phyloP scores from a whole-genome alignment of 345 rosid species.

The Eucalyptus globulus region DNA sequence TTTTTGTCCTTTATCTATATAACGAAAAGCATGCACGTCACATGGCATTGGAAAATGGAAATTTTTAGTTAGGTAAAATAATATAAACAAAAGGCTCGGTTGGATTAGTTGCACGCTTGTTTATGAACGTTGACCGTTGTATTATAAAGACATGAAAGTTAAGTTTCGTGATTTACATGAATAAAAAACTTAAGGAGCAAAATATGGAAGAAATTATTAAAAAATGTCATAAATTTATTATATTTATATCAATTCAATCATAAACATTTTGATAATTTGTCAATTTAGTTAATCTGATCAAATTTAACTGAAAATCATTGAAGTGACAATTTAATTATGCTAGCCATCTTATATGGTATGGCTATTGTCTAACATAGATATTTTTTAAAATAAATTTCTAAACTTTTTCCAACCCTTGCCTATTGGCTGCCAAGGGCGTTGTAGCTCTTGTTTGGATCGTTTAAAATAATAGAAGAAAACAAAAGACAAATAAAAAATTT shows the following conservation, averaged over 20 bases:
- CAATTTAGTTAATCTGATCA: too few relatives aligned
- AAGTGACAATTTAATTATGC: too few relatives aligned
- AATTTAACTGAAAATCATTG: rapidly evolving
- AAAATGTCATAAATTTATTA: too few relatives aligned
- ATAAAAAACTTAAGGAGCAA: not conserved
- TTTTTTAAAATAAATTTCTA: too few relatives aligned
- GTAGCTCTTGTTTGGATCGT: too few relatives aligned
- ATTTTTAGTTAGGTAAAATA: not conserved
- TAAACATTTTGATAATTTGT: rapidly evolving
- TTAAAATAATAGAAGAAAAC: not conserved
- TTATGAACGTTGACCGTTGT: not conserved
- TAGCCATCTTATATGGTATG: too few relatives aligned
- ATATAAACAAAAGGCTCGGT: not conserved
- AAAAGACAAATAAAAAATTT: not conserved
- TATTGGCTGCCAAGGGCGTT: too few relatives aligned
- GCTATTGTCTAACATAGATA: rapidly evolving
- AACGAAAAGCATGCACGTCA: not conserved
- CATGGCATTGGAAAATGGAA: not conserved
- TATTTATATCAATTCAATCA: rapidly evolving
- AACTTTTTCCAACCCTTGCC: not conserved
- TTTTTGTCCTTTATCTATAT: not conserved
- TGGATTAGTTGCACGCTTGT: not conserved
- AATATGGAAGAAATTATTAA: not conserved
- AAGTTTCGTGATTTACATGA: not conserved
- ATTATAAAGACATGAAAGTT: not conserved